A percentile compares a stretch with the other conserved stretches of the same genome.
Conservation (phyloP, 345 rosid species). For the Eucalyptus grandis region DNA sequence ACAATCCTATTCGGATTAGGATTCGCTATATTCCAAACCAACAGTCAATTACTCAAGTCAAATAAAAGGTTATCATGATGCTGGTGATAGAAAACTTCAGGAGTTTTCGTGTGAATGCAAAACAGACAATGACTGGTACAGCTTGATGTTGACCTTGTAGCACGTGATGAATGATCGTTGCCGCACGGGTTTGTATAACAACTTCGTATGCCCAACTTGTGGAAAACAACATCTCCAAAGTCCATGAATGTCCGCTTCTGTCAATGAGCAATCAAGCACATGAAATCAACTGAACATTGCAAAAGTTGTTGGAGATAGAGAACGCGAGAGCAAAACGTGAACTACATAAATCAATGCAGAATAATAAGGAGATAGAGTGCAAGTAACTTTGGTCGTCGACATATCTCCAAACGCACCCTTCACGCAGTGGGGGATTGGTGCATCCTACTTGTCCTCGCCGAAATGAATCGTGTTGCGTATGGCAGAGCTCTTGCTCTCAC, state of each 20-base stretch:
- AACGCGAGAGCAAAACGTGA: background rate
- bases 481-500: background rate
- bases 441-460: background rate
- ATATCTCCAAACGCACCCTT: background rate
- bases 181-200: background rate
- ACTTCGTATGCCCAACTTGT: background rate
- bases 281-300: background rate
- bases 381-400: background rate
- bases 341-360: background rate
- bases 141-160: background rate
- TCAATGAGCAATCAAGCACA: background rate
- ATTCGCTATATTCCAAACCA: background rate
- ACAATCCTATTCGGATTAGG: background rate
- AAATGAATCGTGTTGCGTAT: background rate
- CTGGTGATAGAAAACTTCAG: background rate
- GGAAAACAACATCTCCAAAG: background rate
- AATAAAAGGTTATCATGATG: background rate
- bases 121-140: background rate
- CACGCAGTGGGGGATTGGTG: background rate
- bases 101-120: background rate
- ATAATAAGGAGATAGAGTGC: background rate
- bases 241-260: background rate
- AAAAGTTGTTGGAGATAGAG: background rate
- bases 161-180: background rate
- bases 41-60: background rate